These are phyloP conservation scores for Pseudonitzschia pungens DNA, from an alignment of 108 stramenopile species.

Conservation along the genomic window DNA sequence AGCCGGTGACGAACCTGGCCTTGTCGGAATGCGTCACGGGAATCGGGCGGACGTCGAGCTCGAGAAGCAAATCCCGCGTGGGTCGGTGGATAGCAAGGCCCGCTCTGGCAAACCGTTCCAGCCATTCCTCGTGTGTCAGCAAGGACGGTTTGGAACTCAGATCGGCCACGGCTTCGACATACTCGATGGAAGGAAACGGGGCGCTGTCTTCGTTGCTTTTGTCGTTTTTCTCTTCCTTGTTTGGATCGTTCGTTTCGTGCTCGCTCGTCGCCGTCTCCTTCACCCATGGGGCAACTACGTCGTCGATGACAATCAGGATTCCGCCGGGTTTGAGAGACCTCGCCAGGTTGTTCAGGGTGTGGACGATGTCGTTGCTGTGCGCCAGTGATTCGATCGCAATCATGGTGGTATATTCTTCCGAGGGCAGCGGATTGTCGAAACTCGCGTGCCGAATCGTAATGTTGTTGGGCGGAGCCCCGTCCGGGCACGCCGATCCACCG, in stretches of 20 bases:
- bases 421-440: slow-evolving; percentile 23
- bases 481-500: background rate
- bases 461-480: slow-evolving; percentile 17
- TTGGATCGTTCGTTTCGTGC: background rate
- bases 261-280: background rate
- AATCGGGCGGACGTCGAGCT: slow-evolving; percentile 1
- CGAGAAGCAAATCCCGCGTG: slow-evolving; percentile 22
- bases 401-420: slow-evolving; percentile 25
- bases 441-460: slow-evolving; percentile 19
- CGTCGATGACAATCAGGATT: slow-evolving; percentile 35
- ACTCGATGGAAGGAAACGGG: background rate
- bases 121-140: slow-evolving; percentile 24
- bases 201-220: background rate
- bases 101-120: background rate
- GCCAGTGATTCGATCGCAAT: slow-evolving; percentile 44
- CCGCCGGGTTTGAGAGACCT: slow-evolving; percentile 29
- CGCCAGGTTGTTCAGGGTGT: slow-evolving; percentile 27
- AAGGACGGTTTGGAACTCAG: slow-evolving; percentile 20
- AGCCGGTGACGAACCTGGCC: background rate
- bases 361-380: slow-evolving; percentile 22
- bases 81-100: background rate
- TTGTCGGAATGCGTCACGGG: background rate
- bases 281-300: slow-evolving; percentile 33
- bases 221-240: background rate
- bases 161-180: background rate